Percentiles rank a stretch among this genome's conserved stretches.
Evolutionary conservation across 441 rosid genomes (phyloP).

Genomic region (Adansonia gregorii): DNA sequence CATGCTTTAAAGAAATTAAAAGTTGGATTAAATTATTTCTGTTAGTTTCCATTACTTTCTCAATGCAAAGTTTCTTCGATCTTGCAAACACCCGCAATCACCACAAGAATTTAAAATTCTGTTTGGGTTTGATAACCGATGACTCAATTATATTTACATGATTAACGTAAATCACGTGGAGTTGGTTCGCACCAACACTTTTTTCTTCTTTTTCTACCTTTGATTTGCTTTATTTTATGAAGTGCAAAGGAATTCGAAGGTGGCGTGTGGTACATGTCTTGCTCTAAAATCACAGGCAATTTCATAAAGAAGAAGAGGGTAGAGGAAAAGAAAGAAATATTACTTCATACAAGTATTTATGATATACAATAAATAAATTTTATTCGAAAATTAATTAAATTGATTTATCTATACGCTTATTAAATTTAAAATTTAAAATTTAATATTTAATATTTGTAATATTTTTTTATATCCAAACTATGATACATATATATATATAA

Average conservation of each 20-base stretch:
- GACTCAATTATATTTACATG: neutral
- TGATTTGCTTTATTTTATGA: neutral
- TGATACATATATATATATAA: no score
- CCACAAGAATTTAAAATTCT: conserved; percentile 5
- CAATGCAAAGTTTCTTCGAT: neutral
- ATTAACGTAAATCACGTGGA: conserved; percentile 15
- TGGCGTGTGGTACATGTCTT: neutral
- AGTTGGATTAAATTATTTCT: neutral
- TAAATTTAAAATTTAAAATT: no score
- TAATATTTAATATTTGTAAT: no score
- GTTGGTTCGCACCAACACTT: neutral
- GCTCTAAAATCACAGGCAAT: neutral
- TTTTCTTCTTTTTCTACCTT: neutral
- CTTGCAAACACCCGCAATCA: conserved; percentile 10
- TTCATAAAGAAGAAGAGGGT: neutral
- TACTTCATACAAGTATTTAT: neutral
- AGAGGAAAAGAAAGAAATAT: neutral
- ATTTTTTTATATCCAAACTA: no score
- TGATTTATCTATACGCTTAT: no score
- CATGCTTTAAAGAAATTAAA: neutral
- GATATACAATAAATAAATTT: neutral
- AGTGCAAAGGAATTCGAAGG: neutral
- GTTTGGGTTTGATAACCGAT: neutral
- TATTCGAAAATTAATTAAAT: no score
- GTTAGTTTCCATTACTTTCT: neutral